Conservation (phyloP, 306 rosid genomes). For the Trifolium pratense region DNA sequence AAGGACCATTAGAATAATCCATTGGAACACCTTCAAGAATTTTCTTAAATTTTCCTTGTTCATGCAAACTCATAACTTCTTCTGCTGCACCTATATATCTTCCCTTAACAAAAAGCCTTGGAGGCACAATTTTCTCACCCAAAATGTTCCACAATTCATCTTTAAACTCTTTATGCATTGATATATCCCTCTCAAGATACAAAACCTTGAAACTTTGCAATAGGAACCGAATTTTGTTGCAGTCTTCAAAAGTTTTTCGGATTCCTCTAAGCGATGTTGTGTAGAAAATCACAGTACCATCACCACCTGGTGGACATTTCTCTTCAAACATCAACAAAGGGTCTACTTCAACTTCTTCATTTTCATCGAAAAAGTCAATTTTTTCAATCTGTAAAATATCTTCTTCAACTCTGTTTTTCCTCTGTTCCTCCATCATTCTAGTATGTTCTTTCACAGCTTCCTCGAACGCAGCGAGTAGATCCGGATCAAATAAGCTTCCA, state of each 20-base stretch:
- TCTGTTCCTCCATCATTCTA: conserved; percentile 55
- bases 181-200: conserved; percentile 75
- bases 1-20: conserved; percentile 54
- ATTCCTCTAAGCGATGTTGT: conserved; percentile 80
- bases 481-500: conserved; percentile 80
- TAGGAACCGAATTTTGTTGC: conserved; percentile 73
- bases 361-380: conserved; percentile 4
- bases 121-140: conserved; percentile 63
- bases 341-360: conserved; percentile 23
- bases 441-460: conserved; percentile 60
- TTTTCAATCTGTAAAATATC: conserved; percentile 40
- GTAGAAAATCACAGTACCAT: conserved; percentile 69
- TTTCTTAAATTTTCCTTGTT: conserved; percentile 68
- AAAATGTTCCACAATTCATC: conserved; percentile 69
- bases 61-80: conserved; percentile 71
- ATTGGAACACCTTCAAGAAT: conserved; percentile 63
- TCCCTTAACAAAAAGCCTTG: conserved; percentile 79
- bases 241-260: conserved; percentile 81
- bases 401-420: conserved; percentile 36
- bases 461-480: conserved; percentile 68
- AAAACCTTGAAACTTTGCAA: conserved; percentile 73
- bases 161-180: conserved; percentile 78
- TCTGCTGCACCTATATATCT: conserved; percentile 85
- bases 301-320: conserved; percentile 80
- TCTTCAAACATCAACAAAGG: conserved; percentile 58